Evolutionary conservation across 2,329 filamentous ascomycete genomes (phyloP).

Genomic region (Sporothrix brunneoviolacea): DNA sequence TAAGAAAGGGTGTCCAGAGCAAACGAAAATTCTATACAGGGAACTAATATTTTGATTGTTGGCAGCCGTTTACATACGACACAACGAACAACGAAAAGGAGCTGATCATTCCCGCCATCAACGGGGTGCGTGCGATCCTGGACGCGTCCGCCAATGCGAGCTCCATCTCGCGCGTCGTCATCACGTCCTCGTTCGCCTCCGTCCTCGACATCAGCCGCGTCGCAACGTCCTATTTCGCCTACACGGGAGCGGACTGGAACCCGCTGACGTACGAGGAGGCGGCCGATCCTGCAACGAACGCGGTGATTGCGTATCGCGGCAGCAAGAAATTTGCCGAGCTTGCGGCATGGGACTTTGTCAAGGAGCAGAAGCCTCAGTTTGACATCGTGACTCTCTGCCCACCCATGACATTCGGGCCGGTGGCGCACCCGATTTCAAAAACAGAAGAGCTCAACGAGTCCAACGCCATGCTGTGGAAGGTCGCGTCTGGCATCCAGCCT

Average conservation of each 20-base stretch:
- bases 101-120: constrained; percentile 39
- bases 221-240: constrained; percentile 22
- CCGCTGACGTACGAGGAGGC: constrained; percentile 42
- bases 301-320: constrained; percentile 41
- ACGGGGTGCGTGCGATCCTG: constrained; percentile 37
- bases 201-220: constrained; percentile 22
- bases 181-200: constrained; percentile 21
- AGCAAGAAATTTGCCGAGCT: constrained; percentile 50
- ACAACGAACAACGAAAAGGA: constrained; percentile 38
- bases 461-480: constrained; percentile 14
- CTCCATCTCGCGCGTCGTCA: constrained; percentile 21
- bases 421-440: constrained; percentile 3
- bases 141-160: constrained; percentile 26
- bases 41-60: no score
- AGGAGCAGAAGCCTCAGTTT: constrained; percentile 34
- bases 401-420: constrained; percentile 17
- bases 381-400: constrained; percentile 33
- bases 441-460: constrained; percentile 15
- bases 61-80: constrained; percentile 33
- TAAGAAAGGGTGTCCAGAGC: no score
- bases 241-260: constrained; percentile 48
- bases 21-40: no score
- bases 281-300: constrained; percentile 27
- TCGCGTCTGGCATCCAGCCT: constrained; percentile 17
- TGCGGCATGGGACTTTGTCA: constrained; percentile 47